These are phyloP conservation scores for Gentiana straminea DNA, from an alignment of 257 asterid species.

Conservation along the genomic window DNA sequence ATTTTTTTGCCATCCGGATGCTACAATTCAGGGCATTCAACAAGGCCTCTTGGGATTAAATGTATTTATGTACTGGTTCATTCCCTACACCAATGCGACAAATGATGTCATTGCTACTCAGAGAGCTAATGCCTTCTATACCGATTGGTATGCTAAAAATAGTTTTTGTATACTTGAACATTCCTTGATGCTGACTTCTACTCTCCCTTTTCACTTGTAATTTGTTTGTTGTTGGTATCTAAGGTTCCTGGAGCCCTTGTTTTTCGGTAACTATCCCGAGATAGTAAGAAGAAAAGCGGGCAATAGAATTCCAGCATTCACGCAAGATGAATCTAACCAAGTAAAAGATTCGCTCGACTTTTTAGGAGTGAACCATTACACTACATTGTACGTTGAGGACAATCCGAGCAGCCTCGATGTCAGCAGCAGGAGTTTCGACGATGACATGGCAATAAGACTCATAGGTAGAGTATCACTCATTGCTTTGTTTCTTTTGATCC, in stretches of 20 bases:
- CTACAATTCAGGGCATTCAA: slow-evolving; percentile 33
- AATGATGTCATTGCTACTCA: slow-evolving; percentile 34
- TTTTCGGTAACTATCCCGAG: slow-evolving; percentile 51
- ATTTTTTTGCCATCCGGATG: background rate
- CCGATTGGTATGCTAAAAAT: slow-evolving; percentile 38
- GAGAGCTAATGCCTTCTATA: slow-evolving; percentile 25
- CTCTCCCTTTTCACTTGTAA: background rate
- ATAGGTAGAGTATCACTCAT: background rate
- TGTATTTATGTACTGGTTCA: slow-evolving; percentile 18
- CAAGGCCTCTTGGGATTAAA: slow-evolving; percentile 38
- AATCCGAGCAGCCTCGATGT: too few species aligned
- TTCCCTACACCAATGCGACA: slow-evolving; percentile 26
- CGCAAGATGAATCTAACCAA: slow-evolving; percentile 22
- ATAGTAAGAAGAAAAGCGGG: slow-evolving; percentile 28
- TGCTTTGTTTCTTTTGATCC: background rate
- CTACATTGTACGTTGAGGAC: too few species aligned
- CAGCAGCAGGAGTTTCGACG: too few species aligned
- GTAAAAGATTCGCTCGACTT: too few species aligned
- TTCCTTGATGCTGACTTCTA: background rate
- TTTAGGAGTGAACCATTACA: too few species aligned
- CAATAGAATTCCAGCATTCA: slow-evolving; percentile 40
- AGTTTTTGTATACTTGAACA: background rate
- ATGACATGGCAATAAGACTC: too few species aligned
- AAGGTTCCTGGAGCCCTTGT: slow-evolving; percentile 30
- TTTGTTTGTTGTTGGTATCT: slow-evolving; percentile 1